These are phyloP conservation scores for Spathaspora hagerdaliae DNA, from an alignment of 805 yeast genomes.

Conservation along the genomic window DNA sequence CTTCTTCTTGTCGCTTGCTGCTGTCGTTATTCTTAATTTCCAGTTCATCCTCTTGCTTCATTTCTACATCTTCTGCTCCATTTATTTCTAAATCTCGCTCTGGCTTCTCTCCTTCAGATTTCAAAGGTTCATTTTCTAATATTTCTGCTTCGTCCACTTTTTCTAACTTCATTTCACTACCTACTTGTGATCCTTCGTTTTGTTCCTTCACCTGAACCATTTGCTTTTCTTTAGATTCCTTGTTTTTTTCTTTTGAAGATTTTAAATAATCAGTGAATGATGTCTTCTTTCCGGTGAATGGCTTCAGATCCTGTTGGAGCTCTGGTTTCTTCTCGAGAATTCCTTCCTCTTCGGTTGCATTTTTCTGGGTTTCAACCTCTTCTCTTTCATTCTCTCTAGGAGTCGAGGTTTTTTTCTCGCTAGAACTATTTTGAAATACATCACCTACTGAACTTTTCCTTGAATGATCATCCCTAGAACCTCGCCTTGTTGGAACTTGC, in stretches of 20 bases:
- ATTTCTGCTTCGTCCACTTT: not conserved
- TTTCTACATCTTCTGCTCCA: not conserved
- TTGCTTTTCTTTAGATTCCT: slow-evolving; percentile 2
- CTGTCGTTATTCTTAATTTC: too few relatives aligned
- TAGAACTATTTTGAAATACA: not conserved
- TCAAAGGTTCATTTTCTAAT: too few relatives aligned
- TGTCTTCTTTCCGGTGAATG: slow-evolving; percentile 5
- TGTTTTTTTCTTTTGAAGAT: slow-evolving; percentile 6
- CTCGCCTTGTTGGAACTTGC: not conserved
- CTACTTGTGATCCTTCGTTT: not conserved
- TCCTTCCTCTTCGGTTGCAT: not conserved
- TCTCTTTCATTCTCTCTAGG: not conserved
- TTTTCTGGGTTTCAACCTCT: not conserved
- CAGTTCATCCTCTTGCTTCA: too few relatives aligned
- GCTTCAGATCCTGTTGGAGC: not conserved
- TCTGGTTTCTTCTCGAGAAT: not conserved
- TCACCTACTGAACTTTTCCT: not conserved
- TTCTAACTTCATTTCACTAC: not conserved
- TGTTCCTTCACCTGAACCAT: slow-evolving; percentile 1
- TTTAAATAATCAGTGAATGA: slow-evolving; percentile 9
- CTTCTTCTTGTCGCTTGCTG: too few relatives aligned
- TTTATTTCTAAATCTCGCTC: not conserved
- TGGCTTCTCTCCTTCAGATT: not conserved
- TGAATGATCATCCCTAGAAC: not conserved
- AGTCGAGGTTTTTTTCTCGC: not conserved